phyloP scores from a whole-genome alignment of 345 rosid genomes.

The Anastatica hierochuntica region DNA sequence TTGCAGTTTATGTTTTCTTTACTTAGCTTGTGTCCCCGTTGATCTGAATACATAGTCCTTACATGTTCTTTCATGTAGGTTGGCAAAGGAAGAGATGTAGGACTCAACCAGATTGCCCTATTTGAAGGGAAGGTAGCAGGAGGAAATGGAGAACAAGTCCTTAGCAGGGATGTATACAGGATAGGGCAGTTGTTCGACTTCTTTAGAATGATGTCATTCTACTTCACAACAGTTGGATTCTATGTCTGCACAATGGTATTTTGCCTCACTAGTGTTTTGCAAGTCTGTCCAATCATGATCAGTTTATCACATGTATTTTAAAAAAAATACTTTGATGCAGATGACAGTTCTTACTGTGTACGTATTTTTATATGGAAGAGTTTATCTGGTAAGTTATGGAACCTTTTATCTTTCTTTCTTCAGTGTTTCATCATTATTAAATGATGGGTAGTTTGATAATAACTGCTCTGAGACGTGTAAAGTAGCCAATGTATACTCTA shows the following conservation, averaged over 20 bases:
- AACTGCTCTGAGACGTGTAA: no score
- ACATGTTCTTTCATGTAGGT: slow-evolving; percentile 45
- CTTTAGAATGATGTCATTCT: slow-evolving; percentile 96
- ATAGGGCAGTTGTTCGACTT: slow-evolving; percentile 96
- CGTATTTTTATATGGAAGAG: slow-evolving; percentile 84
- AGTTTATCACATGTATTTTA: slow-evolving; percentile 18
- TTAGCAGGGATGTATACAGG: slow-evolving; percentile 92
- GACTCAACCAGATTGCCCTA: slow-evolving; percentile 94
- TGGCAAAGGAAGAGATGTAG: slow-evolving; percentile 99
- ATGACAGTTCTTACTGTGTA: slow-evolving; percentile 96
- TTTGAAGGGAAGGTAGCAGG: slow-evolving; percentile 99
- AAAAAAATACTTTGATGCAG: slow-evolving; percentile 40
- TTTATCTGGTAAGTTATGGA: slow-evolving; percentile 63
- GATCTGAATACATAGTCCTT: slow-evolving; percentile 11
- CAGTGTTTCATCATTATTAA: neutral
- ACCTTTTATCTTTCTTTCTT: neutral
- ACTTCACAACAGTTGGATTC: slow-evolving; percentile 89
- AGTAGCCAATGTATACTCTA: no score
- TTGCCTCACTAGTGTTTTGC: slow-evolving; percentile 9
- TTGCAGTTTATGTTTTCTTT: slow-evolving; percentile 8
- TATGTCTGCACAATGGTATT: slow-evolving; percentile 97
- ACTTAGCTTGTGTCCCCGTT: slow-evolving; percentile 5
- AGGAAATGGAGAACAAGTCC: slow-evolving; percentile 98
- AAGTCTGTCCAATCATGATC: neutral
- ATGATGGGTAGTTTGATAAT: slow-evolving; percentile 5